Base-by-base conservation (phyloP, 2,329 filamentous ascomycete species). In the Didymella lethalis region DNA sequence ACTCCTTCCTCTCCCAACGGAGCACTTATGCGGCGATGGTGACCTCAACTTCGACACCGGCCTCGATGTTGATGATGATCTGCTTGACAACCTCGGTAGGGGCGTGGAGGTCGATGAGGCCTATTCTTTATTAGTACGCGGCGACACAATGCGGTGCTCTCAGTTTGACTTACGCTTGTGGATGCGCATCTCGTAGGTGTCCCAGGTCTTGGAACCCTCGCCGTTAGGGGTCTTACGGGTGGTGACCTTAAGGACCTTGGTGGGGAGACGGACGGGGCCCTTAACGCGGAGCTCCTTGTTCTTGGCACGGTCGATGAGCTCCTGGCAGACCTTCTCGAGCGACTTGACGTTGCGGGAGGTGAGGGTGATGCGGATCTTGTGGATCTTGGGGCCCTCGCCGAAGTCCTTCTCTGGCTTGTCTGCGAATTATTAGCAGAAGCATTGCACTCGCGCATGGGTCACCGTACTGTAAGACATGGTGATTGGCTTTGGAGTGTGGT, bases 171-270 rank as follows among this genome's bases (percentile, higher is more conserved):
- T 59, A 69, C 93, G 91, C 90, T 97, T 97, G 89, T 97, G 93
- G 81, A 97, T 96, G 85, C 94, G 90, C 93, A 99, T 96, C 90
- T 99, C 94, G 83, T 86, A 99, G 82, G 87, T 89, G 82, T 98
- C 95, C 95, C 95, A 99, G 79, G 95, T 99, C 92, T 99, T 99
- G 83, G 91, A 96, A 85, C 95, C 95, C 89, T 99, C 95, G 91
- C 95, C 95, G 85, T 91, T 95, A 81, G 95, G 95, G 70, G 95
- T 98, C 91, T 99, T 99, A 79, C 95, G 91, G 86, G 95, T 97
- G 81, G 91, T 92, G 86, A 97, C 88, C 87, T 95, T 92, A 78
- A 98, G 88, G 81, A 88, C 92, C 90, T 97, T 97, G 86, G 93
- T 97, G 76, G 95, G 93, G 77, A 97, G 90, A 79, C 94, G 93